Base-by-base conservation (phyloP, 116 monocot species). In the Thalassia testudinum region DNA sequence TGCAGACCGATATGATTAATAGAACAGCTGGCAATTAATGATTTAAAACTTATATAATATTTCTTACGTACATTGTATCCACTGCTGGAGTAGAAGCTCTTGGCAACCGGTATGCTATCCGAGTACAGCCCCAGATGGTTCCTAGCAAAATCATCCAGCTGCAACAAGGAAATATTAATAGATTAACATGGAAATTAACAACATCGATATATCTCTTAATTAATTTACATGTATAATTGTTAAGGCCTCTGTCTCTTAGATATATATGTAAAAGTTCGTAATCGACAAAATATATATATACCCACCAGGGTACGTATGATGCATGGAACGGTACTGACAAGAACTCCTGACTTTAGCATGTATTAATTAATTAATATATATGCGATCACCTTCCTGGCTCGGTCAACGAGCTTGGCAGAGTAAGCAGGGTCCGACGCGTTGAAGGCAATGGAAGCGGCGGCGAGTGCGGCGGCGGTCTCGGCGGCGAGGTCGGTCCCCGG, bases 401-500 rank as follows among this genome's bases (percentile, higher is more conserved):
- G 63, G 27, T 18, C 40, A 27, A 78, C 54, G 16, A 82, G 68
- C 5, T 40, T 44, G 1, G 26, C 29, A 0, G 74, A 34, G 45
- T 78, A 78, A 6, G 24, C 25, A 0, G 28, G n/a, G 34, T 82
- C 65, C 15, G 24, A 23, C 0, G 0, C 5, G 7, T 17, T 11
- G 27, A 82, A 74, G 1, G 64, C 82, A 2, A 78, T 57, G 0
- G 78, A 70, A 0, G 78, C 78, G 1, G 78, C 74, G 4, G 78
- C 74, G 21, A 77, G 12, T 1, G 82, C 82, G 4, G 82, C 78
- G 0, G 82, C 60, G 1, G 82, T 74, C 53, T 82, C 78, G 0
- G 57, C 78, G 14, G 74, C 78, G 26, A 78, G 53, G 50, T 78
- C 74, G 1, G 74, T 67, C 0, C 82, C 82, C 0, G 70, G 78